Evolutionary conservation across 2,329 filamentous ascomycete species (phyloP).

Genomic region (Botrytis deweyae): DNA sequence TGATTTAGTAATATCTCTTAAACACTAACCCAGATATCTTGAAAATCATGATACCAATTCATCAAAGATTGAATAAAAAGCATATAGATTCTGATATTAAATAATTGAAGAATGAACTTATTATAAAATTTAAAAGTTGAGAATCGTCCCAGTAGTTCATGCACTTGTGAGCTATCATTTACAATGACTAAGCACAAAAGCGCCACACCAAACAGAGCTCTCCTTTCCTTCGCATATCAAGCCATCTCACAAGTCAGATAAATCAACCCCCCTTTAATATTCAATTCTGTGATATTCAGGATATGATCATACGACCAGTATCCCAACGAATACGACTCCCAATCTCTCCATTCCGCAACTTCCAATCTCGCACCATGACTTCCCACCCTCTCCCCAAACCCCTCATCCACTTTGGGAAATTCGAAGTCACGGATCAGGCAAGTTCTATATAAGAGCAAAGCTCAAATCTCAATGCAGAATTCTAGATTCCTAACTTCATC

Average conservation of each 20-base stretch:
- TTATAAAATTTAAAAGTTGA: not conserved
- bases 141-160: not conserved
- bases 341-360: not conserved
- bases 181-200: conserved; percentile 6
- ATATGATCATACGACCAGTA: not conserved
- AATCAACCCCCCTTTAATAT: not conserved
- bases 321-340: not conserved
- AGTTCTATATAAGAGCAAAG: not conserved
- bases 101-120: not conserved
- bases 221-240: not conserved
- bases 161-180: not conserved
- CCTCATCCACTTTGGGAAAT: conserved; percentile 69
- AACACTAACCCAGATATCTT: accelerated
- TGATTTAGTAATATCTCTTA: too few relatives aligned
- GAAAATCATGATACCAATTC: accelerated
- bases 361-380: conserved; percentile 8
- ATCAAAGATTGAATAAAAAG: accelerated
- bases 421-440: conserved; percentile 74
- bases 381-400: conserved; percentile 31
- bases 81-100: not conserved
- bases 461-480: not conserved
- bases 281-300: not conserved
- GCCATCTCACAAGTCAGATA: not conserved
- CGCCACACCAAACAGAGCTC: not conserved
- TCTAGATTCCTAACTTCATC: not conserved